Percentiles rank a stretch among this genome's conserved stretches.
Evolutionary conservation across 352 stramenopile species (phyloP).

Genomic region (Phytophthora meadii): DNA sequence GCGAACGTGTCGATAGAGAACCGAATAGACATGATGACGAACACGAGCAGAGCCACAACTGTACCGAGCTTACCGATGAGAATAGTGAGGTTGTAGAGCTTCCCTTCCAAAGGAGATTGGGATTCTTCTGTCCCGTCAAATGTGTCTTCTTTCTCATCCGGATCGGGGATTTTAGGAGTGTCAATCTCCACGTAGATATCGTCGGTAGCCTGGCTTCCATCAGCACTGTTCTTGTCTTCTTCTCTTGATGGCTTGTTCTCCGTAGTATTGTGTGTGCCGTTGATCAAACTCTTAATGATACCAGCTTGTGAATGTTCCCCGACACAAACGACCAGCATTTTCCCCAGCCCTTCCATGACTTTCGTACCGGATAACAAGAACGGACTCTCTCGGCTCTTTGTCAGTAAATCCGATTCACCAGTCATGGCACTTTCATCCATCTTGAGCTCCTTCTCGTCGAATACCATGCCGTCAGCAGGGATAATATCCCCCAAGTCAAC

Average conservation of each 20-base stretch:
- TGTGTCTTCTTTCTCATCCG: conserved; percentile 3
- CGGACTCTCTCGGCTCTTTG: conserved; percentile 72
- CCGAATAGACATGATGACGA: conserved; percentile 69
- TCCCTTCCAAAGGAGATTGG: conserved; percentile 62
- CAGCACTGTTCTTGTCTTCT: conserved; percentile 26
- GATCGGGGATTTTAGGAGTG: conserved; percentile 35
- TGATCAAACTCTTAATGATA: conserved; percentile 80
- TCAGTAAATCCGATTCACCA: conserved; percentile 87
- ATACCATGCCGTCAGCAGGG: conserved; percentile 86
- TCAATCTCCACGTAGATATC: conserved; percentile 55
- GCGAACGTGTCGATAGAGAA: conserved; percentile 63
- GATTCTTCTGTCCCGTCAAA: conserved; percentile 25
- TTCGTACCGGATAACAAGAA: conserved; percentile 93
- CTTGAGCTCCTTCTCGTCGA: conserved; percentile 84
- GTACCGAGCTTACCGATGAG: conserved; percentile 75
- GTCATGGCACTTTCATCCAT: conserved; percentile 92
- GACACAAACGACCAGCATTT: conserved; percentile 92
- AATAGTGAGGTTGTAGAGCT: conserved; percentile 52
- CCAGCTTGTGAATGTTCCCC: conserved; percentile 90
- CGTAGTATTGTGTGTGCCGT: conserved; percentile 68
- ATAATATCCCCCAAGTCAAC: conserved; percentile 87
- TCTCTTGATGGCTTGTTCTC: conserved; percentile 9
- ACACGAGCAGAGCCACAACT: conserved; percentile 60
- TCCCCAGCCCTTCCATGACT: conserved; percentile 85
- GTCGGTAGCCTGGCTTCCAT: conserved; percentile 10